Evolutionary conservation across 768 basidiomycete species (phyloP), one percentile per base, ranked within the genome.

Genomic region (Gymnopilus junonius): DNA sequence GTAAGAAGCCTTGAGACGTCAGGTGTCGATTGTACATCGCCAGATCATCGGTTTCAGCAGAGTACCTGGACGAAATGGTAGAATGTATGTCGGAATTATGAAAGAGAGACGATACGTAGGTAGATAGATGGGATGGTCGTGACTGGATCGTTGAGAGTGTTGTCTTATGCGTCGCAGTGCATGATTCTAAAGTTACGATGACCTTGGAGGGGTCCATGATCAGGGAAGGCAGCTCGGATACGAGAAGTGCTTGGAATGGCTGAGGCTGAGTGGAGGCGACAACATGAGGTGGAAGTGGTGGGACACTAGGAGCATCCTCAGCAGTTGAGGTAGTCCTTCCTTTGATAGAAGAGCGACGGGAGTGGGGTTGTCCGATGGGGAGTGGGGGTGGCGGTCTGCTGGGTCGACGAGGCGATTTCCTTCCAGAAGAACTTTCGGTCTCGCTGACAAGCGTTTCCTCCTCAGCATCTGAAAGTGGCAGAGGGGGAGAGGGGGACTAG

Each of bases 111-210:
- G 70, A 72, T n/a, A 90, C 65, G 69, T 87, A 89, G n/a, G 69
- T 77, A 0, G 90, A 81, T 14, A 94, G 82, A 64, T 85, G 77
- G 0, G 92, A 93, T 0, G 88, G 84, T 4, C 89, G 85, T 12
- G 92, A 91, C 2, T 78, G 80, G 48, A 94, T 73, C 4, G 93
- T 91, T 20, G 79, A 78, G 56, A 92, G 73, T 0, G 89, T 90
- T 3, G 92, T 92, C 61, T 84, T 83, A 69, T 86, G 83, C 0
- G 87, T 86, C 31, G 78, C 69, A 0, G 91, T 91, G 66, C 85
- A 87, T 15, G 93, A 93, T 75, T 94, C 92, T 48, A 94, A 67
- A 2, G 87, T 86, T 53, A 94, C 82, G 54, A 94, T 85, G 34
- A 87, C 76, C 67, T 86, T 87, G 10, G 84, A 82, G 10, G 83